These are phyloP conservation scores for Pseudozyma thailandica DNA, from an alignment of 1,284 basidiomycete species.

Conservation along the genomic window DNA sequence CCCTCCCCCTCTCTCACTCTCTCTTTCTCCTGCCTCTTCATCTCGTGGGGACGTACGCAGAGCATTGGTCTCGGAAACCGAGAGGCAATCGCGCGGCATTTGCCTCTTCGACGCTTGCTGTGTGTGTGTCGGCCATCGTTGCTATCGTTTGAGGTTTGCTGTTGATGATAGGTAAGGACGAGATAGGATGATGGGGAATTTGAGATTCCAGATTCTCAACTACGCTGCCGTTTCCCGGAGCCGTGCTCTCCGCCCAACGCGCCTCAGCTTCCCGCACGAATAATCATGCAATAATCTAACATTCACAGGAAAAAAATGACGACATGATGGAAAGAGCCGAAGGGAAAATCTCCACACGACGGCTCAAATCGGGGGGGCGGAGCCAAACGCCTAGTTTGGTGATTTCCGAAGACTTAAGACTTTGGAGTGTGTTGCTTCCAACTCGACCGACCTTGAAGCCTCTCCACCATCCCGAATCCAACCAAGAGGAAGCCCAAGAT, in stretches of 20 bases:
- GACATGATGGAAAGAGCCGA: constrained; percentile 1
- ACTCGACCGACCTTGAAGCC: constrained; percentile 1
- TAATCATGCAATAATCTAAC: too few species aligned
- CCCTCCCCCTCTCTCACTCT: neutral
- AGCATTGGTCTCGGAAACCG: constrained; percentile 89
- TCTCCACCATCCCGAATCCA: neutral
- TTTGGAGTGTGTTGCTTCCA: neutral
- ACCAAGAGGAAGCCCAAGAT: constrained; percentile 13
- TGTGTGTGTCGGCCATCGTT: constrained; percentile 66
- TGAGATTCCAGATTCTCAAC: too few species aligned
- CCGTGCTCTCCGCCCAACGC: too few species aligned
- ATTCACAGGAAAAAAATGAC: too few species aligned
- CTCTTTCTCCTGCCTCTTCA: neutral
- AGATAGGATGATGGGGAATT: too few species aligned
- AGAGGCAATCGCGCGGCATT: constrained; percentile 81
- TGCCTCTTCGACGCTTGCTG: constrained; percentile 84
- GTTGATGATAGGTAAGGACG: neutral
- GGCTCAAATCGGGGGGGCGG: constrained; percentile 1
- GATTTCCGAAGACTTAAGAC: neutral
- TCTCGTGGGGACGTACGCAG: constrained; percentile 75
- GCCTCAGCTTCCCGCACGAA: too few species aligned
- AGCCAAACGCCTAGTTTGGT: too few species aligned
- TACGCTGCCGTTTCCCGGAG: too few species aligned
- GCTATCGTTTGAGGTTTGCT: constrained; percentile 1
- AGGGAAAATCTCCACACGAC: neutral